These are phyloP conservation scores for Platanthera zijinensis DNA, from an alignment of 106 monocot genomes.

Conservation along the genomic window DNA sequence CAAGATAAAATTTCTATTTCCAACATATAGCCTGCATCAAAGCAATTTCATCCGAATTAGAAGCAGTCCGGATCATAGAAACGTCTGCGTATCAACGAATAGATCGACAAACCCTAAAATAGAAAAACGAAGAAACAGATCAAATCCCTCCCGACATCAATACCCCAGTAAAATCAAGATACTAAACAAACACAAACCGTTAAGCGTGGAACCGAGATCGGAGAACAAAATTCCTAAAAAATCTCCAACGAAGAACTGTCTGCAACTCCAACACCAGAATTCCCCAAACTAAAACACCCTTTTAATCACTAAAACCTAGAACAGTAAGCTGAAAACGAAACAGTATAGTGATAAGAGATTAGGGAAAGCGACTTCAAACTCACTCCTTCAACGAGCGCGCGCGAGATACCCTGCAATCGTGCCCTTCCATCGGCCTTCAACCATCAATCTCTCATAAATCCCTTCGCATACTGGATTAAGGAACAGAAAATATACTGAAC, in stretches of 20 bases:
- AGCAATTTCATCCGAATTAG: neutral
- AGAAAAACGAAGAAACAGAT: neutral
- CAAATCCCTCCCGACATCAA: neutral
- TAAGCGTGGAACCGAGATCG: neutral
- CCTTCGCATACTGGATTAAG: neutral
- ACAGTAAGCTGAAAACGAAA: neutral
- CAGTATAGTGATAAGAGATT: neutral
- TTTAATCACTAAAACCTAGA: neutral
- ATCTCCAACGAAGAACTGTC: neutral
- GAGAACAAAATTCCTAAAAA: neutral
- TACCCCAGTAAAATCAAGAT: neutral
- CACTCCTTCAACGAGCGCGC: neutral
- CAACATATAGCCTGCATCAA: neutral
- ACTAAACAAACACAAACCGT: neutral
- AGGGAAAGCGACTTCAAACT: slow-evolving; percentile 7
- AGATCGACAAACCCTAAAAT: neutral
- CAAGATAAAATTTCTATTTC: neutral
- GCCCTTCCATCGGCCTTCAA: neutral
- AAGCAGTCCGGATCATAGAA: neutral
- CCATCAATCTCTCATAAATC: neutral
- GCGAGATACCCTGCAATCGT: neutral
- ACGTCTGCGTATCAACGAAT: neutral
- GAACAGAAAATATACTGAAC: neutral
- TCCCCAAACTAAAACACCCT: neutral
- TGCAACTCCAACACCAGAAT: neutral